Base-by-base conservation (phyloP, 345 rosid genomes). In the Geranium rotundifolium region DNA sequence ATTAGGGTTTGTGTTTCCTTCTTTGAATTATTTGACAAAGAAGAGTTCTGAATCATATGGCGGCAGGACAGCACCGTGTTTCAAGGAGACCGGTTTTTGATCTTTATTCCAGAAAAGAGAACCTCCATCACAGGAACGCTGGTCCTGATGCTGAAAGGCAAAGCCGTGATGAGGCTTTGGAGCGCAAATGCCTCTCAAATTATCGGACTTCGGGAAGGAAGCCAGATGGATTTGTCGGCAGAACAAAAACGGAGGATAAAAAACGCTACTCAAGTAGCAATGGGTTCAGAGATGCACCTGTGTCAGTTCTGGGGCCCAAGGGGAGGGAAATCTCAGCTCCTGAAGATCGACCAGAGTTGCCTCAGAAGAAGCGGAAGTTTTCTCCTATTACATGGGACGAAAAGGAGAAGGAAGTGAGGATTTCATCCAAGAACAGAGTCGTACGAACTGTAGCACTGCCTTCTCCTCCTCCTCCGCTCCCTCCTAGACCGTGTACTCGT, bases 341-440 rank as follows among this genome's bases (percentile, higher is more conserved):
- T 46, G 52, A 41, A 59, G 69, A 71, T 57, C 77, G 63, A 61
- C 66, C 68, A 57, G 81, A 61, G 58, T 27, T 69, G 61, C 85
- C 81, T 27, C 78, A 72, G 72, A 91, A 81, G 76, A 91, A 62
- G 68, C 79, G 83, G 80, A 91, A 83, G 73, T 82, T 83, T 61
- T 84, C 88, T 0, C 88, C 86, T 1, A 59, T 82, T 63, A 14
- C 72, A 30, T 81, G 88, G 90, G 81, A 76, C 29, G 18, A 54
- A 8, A 78, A 81, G 61, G 78, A 77, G 27, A 72, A 59, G 65
- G 71, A 66, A 61, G 59, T 17, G 61, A 79, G 65, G 57, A 37
- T 60, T 56, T 69, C 78, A 0, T 69, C 73, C 1, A 70, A 72
- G 71, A 76, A 61, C 55, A 61, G 65, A 37, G 59, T 63, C 66